phyloP scores from a whole-genome alignment of 2,329 filamentous ascomycete species.

The Harringtonia lauricola region DNA sequence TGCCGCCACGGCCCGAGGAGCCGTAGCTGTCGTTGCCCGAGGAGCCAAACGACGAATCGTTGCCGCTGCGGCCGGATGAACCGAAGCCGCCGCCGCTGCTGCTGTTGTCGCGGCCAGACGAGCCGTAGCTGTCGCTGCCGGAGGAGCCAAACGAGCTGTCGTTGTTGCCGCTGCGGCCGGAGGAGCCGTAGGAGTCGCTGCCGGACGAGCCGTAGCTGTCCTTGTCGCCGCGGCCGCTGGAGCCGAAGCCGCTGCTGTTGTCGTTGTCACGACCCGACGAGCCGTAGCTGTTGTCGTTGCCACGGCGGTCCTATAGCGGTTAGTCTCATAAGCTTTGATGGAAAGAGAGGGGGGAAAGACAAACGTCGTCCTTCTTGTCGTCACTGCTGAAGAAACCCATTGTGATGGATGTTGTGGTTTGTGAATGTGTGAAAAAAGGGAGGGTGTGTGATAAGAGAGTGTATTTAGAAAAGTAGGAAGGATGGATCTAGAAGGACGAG shows the following conservation, averaged over 20 bases:
- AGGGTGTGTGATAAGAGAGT: no score
- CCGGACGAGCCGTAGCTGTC: neutral
- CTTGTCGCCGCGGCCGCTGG: neutral
- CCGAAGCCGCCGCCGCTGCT: slow-evolving; percentile 3
- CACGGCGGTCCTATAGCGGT: neutral
- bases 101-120: neutral
- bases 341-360: neutral
- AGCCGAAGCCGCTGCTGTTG: neutral
- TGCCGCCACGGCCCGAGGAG: slow-evolving; percentile 3
- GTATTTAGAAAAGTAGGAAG: neutral
- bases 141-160: slow-evolving; percentile 12
- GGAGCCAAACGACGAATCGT: slow-evolving; percentile 10
- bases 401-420: slow-evolving; percentile 11
- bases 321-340: no score
- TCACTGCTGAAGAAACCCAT: slow-evolving; percentile 33
- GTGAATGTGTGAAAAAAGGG: neutral
- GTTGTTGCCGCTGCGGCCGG: slow-evolving; percentile 3
- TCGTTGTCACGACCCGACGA: slow-evolving; percentile 5
- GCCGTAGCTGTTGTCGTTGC: slow-evolving; percentile 11
- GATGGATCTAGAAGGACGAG: no score
- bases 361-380: slow-evolving; percentile 21
- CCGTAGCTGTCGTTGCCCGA: no score
- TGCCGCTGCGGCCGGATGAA: slow-evolving; percentile 1
- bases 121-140: slow-evolving; percentile 2
- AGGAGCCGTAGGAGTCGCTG: slow-evolving; percentile 2